Evolutionary conservation across 768 basidiomycete genomes (phyloP).

Genomic region (Boletus vermiculosoides): DNA sequence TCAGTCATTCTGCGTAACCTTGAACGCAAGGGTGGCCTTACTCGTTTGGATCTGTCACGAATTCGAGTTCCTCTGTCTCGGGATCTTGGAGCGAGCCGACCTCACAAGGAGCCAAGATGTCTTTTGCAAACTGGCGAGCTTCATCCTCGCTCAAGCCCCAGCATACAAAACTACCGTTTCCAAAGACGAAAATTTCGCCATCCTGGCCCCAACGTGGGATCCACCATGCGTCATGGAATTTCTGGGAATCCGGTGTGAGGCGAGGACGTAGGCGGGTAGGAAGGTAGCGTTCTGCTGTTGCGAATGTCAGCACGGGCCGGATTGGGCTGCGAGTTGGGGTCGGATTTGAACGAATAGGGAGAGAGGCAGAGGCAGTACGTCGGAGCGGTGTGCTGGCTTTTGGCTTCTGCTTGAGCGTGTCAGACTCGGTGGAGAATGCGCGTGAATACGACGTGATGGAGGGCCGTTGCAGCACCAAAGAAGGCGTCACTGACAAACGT

Average conservation of each 20-base stretch:
- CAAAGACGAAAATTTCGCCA: constrained; percentile 88
- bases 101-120: constrained; percentile 62
- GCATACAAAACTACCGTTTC: constrained; percentile 84
- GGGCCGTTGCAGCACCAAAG: background rate
- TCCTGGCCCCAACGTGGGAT: constrained; percentile 66
- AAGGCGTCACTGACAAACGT: background rate
- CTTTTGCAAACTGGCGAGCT: constrained; percentile 61
- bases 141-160: constrained; percentile 84
- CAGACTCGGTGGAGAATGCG: constrained; percentile 18
- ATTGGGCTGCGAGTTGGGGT: constrained; percentile 84
- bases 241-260: constrained; percentile 53
- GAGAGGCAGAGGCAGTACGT: constrained; percentile 79
- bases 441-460: constrained; percentile 4
- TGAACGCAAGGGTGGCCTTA: constrained; percentile 31
- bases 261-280: constrained; percentile 60
- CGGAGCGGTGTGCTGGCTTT: constrained; percentile 79
- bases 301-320: constrained; percentile 72
- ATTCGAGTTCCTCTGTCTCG: constrained; percentile 91
- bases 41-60: constrained; percentile 89
- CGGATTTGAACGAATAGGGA: constrained; percentile 82
- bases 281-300: constrained; percentile 80
- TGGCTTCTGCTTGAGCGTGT: constrained; percentile 59
- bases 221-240: constrained; percentile 79
- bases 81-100: constrained; percentile 61
- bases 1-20: constrained; percentile 1